Conservation (phyloP, 768 basidiomycete species). For the Trametes gibbosa region DNA sequence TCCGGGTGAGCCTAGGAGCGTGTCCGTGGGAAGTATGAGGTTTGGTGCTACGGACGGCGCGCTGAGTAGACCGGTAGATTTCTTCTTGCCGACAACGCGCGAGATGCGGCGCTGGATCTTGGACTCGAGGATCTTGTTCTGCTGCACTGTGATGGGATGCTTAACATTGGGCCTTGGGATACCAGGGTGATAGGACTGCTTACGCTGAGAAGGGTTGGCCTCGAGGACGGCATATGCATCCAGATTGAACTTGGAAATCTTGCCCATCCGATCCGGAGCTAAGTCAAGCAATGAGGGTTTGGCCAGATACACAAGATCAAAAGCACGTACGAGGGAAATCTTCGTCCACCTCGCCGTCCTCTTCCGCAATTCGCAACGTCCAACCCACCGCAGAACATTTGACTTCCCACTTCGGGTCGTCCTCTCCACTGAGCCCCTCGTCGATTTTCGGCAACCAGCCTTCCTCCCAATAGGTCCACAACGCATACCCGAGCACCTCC, state of each 20-base stretch:
- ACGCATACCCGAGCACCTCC: slow-evolving; percentile 90
- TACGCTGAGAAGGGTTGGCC: slow-evolving; percentile 69
- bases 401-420: slow-evolving; percentile 57
- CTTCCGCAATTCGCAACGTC: slow-evolving; percentile 91
- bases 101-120: slow-evolving; percentile 85
- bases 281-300: slow-evolving; percentile 1
- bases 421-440: slow-evolving; percentile 56
- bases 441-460: slow-evolving; percentile 76
- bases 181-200: slow-evolving; percentile 13
- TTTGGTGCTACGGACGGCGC: slow-evolving; percentile 28
- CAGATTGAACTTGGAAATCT: slow-evolving; percentile 85
- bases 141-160: slow-evolving; percentile 44
- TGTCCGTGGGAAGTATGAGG: slow-evolving; percentile 38
- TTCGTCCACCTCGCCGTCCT: slow-evolving; percentile 97
- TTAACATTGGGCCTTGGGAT: background rate
- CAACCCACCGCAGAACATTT: slow-evolving; percentile 80
- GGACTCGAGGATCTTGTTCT: slow-evolving; percentile 76
- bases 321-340: slow-evolving; percentile 85
- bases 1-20: slow-evolving; percentile 28
- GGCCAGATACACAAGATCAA: no score
- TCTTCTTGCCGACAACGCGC: slow-evolving; percentile 57
- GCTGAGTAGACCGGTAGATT: slow-evolving; percentile 45
- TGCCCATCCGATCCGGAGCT: slow-evolving; percentile 89
- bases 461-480: slow-evolving; percentile 94
- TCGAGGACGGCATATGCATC: slow-evolving; percentile 88